Evolutionary conservation across 2,329 filamentous ascomycete species (phyloP), one percentile per base, ranked within the genome.

Genomic region (Beauveria varroae): DNA sequence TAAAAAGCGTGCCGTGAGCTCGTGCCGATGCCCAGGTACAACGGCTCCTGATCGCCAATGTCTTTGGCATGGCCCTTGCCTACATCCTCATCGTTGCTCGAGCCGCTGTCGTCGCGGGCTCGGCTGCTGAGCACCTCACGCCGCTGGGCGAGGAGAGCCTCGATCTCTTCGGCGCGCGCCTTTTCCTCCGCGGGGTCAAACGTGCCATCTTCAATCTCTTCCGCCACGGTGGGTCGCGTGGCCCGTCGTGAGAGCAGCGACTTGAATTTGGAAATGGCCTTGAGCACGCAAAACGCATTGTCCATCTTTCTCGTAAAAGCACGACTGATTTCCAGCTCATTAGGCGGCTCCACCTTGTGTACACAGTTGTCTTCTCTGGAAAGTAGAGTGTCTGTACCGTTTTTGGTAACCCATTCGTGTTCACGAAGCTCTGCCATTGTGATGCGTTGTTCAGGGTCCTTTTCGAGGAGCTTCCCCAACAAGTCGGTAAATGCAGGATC

Each of bases 271-370:
- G 88, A 87, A 46, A 96, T 93, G 4, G 93, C 95, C 83, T 91
- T 95, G 80, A 98, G 89, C 66, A 98, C 90, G 57, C 87, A 90
- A 62, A 98, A 79, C 2, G 98, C 80, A 70, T 95, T 88, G 63
- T 87, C 87, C 83, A 98, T 92, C 69, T 92, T 96, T 26, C 85
- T 85, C 3, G 95, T 98, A 65, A 98, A 96, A 16, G 95, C 95
- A 65, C 89, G 86, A 68, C 91, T 91, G 70, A 97, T 84, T 75
- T 99, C 95, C 61, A 93, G 86, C 67, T 95, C 90, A 62, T 93
- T 98, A 1, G 93, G 93, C 5, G 87, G 84, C 64, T 92, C 90
- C 37, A 98, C 80, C 18, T 91, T 78, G 65, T 92, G 82, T 12
- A 88, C 84, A 49, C 90, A 96, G 67, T 99, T 99, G 70, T 97